A percentile compares a stretch with the other conserved stretches of the same genome.
These are phyloP conservation scores for Rhizomucor pusillus DNA, from an alignment of 371 early-diverging fungal genomes.

Conservation along the genomic window DNA sequence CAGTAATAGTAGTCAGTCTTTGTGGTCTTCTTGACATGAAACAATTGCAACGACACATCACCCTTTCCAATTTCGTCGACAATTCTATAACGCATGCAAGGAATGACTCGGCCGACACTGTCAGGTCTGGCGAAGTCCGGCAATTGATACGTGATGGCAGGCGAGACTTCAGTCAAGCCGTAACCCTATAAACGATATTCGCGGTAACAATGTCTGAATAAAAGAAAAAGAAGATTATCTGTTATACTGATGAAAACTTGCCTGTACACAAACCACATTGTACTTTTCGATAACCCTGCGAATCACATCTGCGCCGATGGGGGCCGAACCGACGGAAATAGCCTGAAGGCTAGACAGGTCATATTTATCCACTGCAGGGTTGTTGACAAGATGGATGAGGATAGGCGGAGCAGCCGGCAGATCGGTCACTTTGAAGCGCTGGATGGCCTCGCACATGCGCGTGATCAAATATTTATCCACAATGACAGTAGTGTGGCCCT, in stretches of 20 bases:
- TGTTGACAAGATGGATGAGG: conserved; percentile 50
- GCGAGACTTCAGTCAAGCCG: conserved; percentile 69
- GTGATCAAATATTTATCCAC: conserved; percentile 9
- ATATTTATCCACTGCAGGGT: conserved; percentile 58
- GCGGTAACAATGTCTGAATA: too few species aligned
- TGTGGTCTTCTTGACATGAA: background rate
- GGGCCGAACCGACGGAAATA: conserved; percentile 72
- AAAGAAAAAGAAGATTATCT: too few species aligned
- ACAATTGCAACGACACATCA: conserved; percentile 16
- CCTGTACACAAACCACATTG: conserved; percentile 6
- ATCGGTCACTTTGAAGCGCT: conserved; percentile 47
- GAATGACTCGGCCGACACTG: conserved; percentile 65
- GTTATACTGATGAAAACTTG: too few species aligned
- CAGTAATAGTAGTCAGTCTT: background rate
- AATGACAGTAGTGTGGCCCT: conserved; percentile 4
- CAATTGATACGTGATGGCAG: conserved; percentile 16
- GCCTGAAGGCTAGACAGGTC: conserved; percentile 55
- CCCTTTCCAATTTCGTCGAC: conserved; percentile 54
- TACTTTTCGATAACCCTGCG: background rate
- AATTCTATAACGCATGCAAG: conserved; percentile 63
- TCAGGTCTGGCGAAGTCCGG: conserved; percentile 31
- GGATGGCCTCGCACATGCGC: conserved; percentile 46
- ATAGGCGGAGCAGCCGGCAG: conserved; percentile 76
- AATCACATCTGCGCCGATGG: conserved; percentile 20
- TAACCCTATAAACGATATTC: conserved; percentile 54